phyloP scores from a whole-genome alignment of 805 yeast genomes.

The Torulaspora microellipsoides region DNA sequence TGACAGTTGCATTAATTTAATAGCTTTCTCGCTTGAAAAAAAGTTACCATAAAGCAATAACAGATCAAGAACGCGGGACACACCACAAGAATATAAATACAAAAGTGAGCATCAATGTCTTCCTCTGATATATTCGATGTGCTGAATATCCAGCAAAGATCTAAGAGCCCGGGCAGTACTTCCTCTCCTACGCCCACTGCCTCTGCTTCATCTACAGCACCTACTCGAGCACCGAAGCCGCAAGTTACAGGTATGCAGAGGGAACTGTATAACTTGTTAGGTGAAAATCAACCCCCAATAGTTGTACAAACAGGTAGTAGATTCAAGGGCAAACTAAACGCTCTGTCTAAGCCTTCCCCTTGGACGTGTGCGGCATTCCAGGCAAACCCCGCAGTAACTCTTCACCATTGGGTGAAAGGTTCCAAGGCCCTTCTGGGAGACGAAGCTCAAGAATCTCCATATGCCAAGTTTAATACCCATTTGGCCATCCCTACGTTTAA shows the following conservation, averaged over 20 bases:
- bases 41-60: too few relatives aligned
- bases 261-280: conserved; percentile 81
- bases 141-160: conserved; percentile 52
- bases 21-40: too few relatives aligned
- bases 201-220: conserved; percentile 10
- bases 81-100: neutral
- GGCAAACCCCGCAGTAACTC: conserved; percentile 50
- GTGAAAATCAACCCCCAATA: conserved; percentile 87
- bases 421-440: conserved; percentile 40
- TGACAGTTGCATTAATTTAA: too few relatives aligned
- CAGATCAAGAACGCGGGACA: too few relatives aligned
- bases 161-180: conserved; percentile 21
- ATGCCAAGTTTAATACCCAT: conserved; percentile 67
- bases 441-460: conserved; percentile 45
- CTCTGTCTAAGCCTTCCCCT: conserved; percentile 63
- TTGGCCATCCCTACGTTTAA: conserved; percentile 67
- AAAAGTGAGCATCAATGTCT: conserved; percentile 31
- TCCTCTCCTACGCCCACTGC: conserved; percentile 19
- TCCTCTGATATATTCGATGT: conserved; percentile 72
- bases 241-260: conserved; percentile 72
- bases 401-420: conserved; percentile 88
- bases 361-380: conserved; percentile 72
- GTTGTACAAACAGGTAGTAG: conserved; percentile 45
- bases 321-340: conserved; percentile 61
- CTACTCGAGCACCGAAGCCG: conserved; percentile 19